phyloP scores from a whole-genome alignment of 2,329 filamentous ascomycete genomes.

The Penicillium oxalicum region DNA sequence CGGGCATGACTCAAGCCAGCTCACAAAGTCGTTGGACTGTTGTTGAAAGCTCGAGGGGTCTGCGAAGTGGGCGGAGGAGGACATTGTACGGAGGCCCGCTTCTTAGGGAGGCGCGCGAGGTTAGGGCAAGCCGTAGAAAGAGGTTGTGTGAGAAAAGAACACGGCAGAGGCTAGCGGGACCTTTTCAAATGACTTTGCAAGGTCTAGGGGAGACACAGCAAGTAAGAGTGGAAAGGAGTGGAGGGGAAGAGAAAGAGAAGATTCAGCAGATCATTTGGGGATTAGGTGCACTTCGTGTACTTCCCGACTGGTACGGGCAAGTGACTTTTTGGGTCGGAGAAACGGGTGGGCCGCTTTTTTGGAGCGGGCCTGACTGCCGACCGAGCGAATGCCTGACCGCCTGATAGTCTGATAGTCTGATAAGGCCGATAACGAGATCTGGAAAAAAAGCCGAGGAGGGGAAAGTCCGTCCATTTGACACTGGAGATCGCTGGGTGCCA shows the following conservation, averaged over 20 bases:
- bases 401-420: slow-evolving; percentile 3
- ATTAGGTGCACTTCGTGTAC: slow-evolving; percentile 5
- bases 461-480: not conserved
- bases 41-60: slow-evolving; percentile 38
- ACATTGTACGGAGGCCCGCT: slow-evolving; percentile 23
- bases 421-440: slow-evolving; percentile 9
- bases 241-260: slow-evolving; percentile 10
- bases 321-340: slow-evolving; percentile 12
- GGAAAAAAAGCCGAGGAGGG: too few relatives aligned
- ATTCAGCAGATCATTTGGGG: slow-evolving; percentile 3
- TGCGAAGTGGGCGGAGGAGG: slow-evolving; percentile 30
- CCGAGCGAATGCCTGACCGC: too few relatives aligned
- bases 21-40: slow-evolving; percentile 48
- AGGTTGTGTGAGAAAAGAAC: slow-evolving; percentile 1
- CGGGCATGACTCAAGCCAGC: slow-evolving; percentile 50
- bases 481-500: too few relatives aligned
- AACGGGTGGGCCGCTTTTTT: slow-evolving; percentile 14
- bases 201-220: not conserved
- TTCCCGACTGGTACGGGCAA: too few relatives aligned
- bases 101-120: slow-evolving; percentile 10
- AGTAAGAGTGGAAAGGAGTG: not conserved
- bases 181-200: not conserved
- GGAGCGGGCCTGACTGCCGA: slow-evolving; percentile 3
- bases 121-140: not conserved
- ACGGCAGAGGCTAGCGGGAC: not conserved